Conservation (phyloP, 345 rosid genomes). For the Leavenworthia alabamica region DNA sequence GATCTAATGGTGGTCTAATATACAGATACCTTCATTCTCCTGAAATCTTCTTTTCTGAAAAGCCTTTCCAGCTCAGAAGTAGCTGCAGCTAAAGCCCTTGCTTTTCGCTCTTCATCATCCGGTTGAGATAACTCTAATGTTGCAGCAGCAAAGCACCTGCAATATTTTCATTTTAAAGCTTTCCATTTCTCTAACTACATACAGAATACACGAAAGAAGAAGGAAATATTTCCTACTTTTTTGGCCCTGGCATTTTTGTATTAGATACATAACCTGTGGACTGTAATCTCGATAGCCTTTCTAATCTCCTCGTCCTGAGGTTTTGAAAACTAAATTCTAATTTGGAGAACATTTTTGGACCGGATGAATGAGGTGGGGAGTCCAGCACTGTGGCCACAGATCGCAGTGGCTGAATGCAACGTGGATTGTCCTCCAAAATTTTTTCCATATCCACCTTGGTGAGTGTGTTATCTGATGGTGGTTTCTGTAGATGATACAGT, state of each 20-base stretch:
- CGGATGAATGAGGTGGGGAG: conserved; percentile 41
- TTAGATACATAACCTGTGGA: conserved; percentile 33
- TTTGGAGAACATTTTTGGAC: conserved; percentile 50
- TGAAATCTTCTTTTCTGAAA: conserved; percentile 81
- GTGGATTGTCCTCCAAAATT: conserved; percentile 33
- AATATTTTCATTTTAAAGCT: conserved; percentile 14
- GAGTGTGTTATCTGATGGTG: conserved; percentile 32
- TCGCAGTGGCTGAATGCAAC: conserved; percentile 33
- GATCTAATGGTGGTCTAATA: not conserved
- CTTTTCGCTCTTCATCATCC: conserved; percentile 74
- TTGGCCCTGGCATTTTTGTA: conserved; percentile 42
- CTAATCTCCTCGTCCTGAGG: conserved; percentile 52
- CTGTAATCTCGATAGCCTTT: conserved; percentile 49
- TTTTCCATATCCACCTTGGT: conserved; percentile 25
- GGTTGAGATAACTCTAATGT: conserved; percentile 77
- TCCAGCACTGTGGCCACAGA: conserved; percentile 37
- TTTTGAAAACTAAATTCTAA: conserved; percentile 69
- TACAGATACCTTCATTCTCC: conserved; percentile 72
- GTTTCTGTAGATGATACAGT: conserved; percentile 34
- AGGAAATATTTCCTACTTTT: conserved; percentile 17
- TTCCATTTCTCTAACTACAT: conserved; percentile 2
- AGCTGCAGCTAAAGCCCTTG: conserved; percentile 79
- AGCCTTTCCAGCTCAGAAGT: conserved; percentile 79
- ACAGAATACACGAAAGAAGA: not conserved
- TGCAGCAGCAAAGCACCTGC: conserved; percentile 78